Base-by-base conservation (phyloP, 371 early-diverging fungal genomes). In the Rhizopus sp. region DNA sequence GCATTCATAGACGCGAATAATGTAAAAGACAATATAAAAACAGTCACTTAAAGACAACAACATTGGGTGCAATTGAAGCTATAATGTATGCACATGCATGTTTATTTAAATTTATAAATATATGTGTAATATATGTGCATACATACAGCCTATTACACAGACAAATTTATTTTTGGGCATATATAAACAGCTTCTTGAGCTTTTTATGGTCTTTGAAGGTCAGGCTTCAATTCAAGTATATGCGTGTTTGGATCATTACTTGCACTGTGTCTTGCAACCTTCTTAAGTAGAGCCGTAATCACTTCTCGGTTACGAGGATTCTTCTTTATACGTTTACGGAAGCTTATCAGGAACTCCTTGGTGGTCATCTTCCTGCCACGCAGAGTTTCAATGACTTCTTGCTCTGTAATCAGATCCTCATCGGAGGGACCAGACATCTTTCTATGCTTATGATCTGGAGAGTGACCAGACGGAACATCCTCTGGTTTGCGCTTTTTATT, bases 311-410 rank as follows among this genome's bases (percentile, higher is more conserved):
- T 90, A 10, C 75, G 72, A 2, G 74, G 73, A 38, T 88, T 84
- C 48, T 77, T 87, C 73, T 80, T 83, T 62, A 90, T 82, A 55
- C 88, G 85, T 56, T 74, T 83, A 52, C 86, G 81, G 68, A 90
- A 78, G 15, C 72, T 77, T 53, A 77, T 68, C 41, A 90, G 76
- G 45, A 90, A 79, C 35, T 88, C 88, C 59, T 86, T 86, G 37
- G 87, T 85, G 0, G 86, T 84, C 73, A 85, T 74, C 5, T 71
- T 67, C 47, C 69, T 78, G 50, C 77, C 83, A 52, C 87, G 82
- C 7, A 87, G 54, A 1, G 70, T 67, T 12, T 80, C 73, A 23
- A 87, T 73, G 0, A 90, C 86, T 66, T 90, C 90, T 31, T 80
- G 75, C 55, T 88, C 87, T 12, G 88, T 88, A 45, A 90, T 86